Conservation (phyloP, 176 grass and related monocot genomes). For the Stipa capillata region DNA sequence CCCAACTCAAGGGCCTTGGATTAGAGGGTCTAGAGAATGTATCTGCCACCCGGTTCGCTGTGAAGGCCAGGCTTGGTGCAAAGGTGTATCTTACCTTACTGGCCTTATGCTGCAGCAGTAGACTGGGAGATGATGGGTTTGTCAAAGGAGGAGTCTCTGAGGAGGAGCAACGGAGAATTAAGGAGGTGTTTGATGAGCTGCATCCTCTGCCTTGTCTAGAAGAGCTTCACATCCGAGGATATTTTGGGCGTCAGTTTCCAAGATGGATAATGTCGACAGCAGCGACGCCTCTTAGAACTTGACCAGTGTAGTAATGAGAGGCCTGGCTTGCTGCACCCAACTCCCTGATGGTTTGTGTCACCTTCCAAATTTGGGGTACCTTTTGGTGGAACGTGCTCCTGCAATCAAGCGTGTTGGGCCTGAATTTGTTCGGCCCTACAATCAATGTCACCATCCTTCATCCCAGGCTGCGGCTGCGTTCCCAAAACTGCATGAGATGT, state of each 20-base stretch:
- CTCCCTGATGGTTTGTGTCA: neutral
- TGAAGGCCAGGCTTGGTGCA: neutral
- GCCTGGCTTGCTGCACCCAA: neutral
- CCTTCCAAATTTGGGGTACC: neutral
- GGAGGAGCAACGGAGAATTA: neutral
- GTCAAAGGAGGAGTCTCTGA: neutral
- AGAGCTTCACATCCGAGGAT: accelerated
- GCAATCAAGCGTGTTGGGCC: neutral
- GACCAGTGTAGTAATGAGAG: accelerated
- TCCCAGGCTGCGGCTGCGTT: no score
- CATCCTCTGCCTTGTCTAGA: neutral
- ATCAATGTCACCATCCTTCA: no score
- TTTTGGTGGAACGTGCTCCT: accelerated
- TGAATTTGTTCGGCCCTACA: neutral
- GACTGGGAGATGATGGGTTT: neutral
- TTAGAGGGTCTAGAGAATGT: neutral
- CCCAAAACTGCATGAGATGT: neutral
- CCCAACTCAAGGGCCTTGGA: no score
- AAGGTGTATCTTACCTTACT: neutral
- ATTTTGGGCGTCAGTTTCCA: neutral
- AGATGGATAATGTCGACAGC: neutral
- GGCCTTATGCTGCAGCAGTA: neutral
- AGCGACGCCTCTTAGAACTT: neutral
- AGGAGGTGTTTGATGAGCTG: neutral
- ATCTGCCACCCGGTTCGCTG: neutral